These are phyloP conservation scores for Cladophialophora psammophila DNA, from an alignment of 2,329 filamentous ascomycete genomes.

Conservation along the genomic window DNA sequence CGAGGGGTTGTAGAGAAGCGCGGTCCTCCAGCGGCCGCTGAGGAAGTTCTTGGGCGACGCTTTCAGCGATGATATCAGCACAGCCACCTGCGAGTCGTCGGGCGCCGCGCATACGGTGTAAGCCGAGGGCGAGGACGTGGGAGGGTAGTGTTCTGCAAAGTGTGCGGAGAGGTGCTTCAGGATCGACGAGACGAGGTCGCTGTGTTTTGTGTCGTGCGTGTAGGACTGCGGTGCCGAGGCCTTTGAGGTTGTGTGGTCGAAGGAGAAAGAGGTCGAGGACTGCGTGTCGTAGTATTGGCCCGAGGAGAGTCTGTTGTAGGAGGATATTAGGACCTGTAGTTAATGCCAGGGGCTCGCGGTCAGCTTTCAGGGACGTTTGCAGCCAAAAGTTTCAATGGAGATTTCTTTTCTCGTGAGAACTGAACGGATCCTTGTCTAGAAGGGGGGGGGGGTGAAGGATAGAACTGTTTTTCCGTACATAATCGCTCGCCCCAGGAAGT, in stretches of 20 bases:
- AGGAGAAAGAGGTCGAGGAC: conserved; percentile 84
- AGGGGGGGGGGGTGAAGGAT: background rate
- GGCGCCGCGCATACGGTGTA: conserved; percentile 67
- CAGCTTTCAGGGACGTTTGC: background rate
- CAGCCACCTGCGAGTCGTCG: conserved; percentile 73
- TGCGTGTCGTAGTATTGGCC: conserved; percentile 86
- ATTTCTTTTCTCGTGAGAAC: background rate
- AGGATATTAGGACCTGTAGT: conserved; percentile 75
- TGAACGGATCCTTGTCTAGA: too few species aligned
- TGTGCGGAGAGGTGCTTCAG: conserved; percentile 78
- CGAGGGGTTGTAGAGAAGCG: conserved; percentile 80
- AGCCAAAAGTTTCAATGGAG: conserved; percentile 1
- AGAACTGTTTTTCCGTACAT: conserved; percentile 60
- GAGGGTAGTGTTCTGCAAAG: conserved; percentile 86
- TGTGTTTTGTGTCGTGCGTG: conserved; percentile 75
- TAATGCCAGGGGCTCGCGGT: background rate
- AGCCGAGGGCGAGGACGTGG: conserved; percentile 74
- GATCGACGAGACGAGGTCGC: conserved; percentile 77
- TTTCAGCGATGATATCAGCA: conserved; percentile 91
- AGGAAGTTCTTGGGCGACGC: conserved; percentile 99
- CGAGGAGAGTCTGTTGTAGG: conserved; percentile 73
- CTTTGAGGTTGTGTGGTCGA: conserved; percentile 87
- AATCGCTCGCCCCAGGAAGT: conserved; percentile 82
- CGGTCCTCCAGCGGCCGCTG: conserved; percentile 95
- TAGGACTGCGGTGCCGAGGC: conserved; percentile 83